Base-by-base conservation (phyloP, 1,284 basidiomycete genomes). In the Sporisorium scitamineum region DNA sequence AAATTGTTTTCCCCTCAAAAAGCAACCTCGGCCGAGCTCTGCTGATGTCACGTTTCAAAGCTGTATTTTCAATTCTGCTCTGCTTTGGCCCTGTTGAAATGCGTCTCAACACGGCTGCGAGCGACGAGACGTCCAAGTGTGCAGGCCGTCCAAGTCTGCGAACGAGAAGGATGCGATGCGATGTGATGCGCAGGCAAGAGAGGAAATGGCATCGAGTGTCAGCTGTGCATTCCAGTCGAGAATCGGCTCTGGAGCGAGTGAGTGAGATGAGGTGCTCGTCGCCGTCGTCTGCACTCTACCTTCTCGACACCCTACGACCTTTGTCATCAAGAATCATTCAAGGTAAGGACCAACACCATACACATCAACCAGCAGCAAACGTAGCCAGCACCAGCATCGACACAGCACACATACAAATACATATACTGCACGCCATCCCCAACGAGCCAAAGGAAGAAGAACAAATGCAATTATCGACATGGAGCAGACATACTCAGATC, bases 291-390 rank as follows among this genome's bases (percentile, higher is more conserved):
- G 26, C 56, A 26, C 39, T 52, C 39, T 60, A 57, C 65, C 70
- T 68, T 73, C 54, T 68, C 65, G 47, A 65, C 70, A 64, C 59
- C 58, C 70, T 55, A 68, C 70, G 60, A 67, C 65, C 54, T 63
- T 60, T 41, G 66, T 75, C 72, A 60, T 75, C 72, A 75, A 75
- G 72, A 66, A 63, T 70, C 60, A 75, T 60, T 61, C 72, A 75
- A 75, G 72, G 72, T 75, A 75, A 75, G 72, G 44, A 48, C 18
- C 42, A 54, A 20, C 64, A 54, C 42, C 50, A 55, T 34, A 44
- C 8, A 54, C 41, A 54, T 31, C 34, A 42, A 52, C 60, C 44
- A 57, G 51, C 57, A 58, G 29, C 52, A 62, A 58, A 72, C 54
- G 59, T 61, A 62, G 59, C 52, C 60, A 62, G 56, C 45, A 14